Evolutionary conservation across 805 yeast genomes (phyloP), one percentile per base, ranked within the genome.

Genomic region (Ogataea minuta): DNA sequence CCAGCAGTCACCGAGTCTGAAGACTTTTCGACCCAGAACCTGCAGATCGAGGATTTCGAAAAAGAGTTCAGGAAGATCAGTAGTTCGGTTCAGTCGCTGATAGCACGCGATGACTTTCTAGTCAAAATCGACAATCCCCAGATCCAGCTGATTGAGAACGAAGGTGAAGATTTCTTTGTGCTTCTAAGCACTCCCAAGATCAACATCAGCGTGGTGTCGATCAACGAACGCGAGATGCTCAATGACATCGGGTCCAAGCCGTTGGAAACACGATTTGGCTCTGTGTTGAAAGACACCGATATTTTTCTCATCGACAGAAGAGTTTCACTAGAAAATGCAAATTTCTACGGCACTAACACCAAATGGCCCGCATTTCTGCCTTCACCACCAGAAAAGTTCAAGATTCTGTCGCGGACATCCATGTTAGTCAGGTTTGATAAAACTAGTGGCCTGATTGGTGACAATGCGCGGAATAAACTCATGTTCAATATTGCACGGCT

Each of bases 351-450:
- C 1, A 74, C 84, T 2, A 59, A 53, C 7, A 53, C 62, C 11
- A 65, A 66, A 13, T 90, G 96, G 97, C 96, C 96, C 2, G 95
- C 96, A 0, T 90, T 95, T 88, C 59, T 89, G 2, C 57, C 77
- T 33, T 95, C 87, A 52, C 73, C 77, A 45, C 34, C 50, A 77
- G 54, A 63, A 9, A 67, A 72, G 9, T 72, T 74, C 39, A 68
- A 79, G 34, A 64, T 90, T 26, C 71, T 88, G 17, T 76, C 81
- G 23, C 73, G 80, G 43, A 76, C 86, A 2, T 76, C 90, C 0
- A 67, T 79, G 16, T 72, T 78, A 56, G 55, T 84, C 14, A 69
- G 82, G 1, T 80, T 71, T 48, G 86, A 83, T 48, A 68, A 69
- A 43, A 68, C 77, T 5, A 68, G 71, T 31, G 63, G 71, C 14